These are phyloP conservation scores for Lasiosphaeria hispida DNA, from an alignment of 495 filamentous ascomycete species.

Conservation along the genomic window DNA sequence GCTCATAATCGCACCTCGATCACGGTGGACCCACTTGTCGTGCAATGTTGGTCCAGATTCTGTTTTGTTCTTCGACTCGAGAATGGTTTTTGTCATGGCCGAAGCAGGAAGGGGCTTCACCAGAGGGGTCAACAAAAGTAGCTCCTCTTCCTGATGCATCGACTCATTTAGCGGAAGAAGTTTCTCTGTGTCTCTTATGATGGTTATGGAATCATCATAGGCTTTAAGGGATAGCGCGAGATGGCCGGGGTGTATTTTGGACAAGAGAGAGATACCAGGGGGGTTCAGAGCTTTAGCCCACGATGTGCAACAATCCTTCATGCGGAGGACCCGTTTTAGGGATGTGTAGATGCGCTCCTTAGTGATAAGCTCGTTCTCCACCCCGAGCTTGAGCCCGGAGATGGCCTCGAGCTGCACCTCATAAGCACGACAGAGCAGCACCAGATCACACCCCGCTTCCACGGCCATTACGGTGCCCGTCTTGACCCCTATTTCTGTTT, in stretches of 20 bases:
- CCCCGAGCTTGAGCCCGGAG: slow-evolving; percentile 74
- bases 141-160: slow-evolving; percentile 76
- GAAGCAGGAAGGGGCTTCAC: slow-evolving; percentile 85
- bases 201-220: slow-evolving; percentile 82
- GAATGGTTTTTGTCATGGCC: slow-evolving; percentile 57
- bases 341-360: slow-evolving; percentile 73
- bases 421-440: slow-evolving; percentile 81
- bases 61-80: slow-evolving; percentile 47
- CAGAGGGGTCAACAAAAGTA: slow-evolving; percentile 77
- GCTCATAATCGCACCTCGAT: slow-evolving; percentile 73
- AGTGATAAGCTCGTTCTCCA: slow-evolving; percentile 81
- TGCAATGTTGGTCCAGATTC: slow-evolving; percentile 46
- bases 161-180: slow-evolving; percentile 74
- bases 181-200: slow-evolving; percentile 78
- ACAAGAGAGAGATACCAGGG: slow-evolving; percentile 65
- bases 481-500: slow-evolving; percentile 87
- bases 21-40: slow-evolving; percentile 52
- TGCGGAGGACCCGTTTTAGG: slow-evolving; percentile 63
- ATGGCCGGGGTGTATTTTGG: slow-evolving; percentile 76
- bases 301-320: slow-evolving; percentile 75
- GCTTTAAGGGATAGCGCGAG: slow-evolving; percentile 74
- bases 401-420: slow-evolving; percentile 85
- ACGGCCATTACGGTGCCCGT: slow-evolving; percentile 92
- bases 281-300: slow-evolving; percentile 85
- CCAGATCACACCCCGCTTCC: slow-evolving; percentile 84